These are phyloP conservation scores for Alternaria dauci DNA, from an alignment of 2,329 filamentous ascomycete genomes.

Conservation along the genomic window DNA sequence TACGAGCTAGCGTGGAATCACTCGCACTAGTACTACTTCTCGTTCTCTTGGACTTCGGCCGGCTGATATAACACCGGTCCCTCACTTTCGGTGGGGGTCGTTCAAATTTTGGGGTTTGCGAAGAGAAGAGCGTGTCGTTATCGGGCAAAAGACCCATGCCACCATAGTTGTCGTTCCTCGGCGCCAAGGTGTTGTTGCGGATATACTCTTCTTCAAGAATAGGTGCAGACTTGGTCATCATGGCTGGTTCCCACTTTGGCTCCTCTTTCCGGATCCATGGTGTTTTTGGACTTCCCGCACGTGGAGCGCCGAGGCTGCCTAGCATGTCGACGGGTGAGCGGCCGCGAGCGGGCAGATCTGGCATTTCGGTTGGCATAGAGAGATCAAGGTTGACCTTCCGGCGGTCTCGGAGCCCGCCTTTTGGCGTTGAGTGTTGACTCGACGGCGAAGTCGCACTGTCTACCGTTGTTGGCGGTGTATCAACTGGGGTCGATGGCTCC, in stretches of 20 bases:
- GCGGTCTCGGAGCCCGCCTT: conserved; percentile 37
- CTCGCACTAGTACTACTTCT: conserved; percentile 25
- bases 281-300: conserved; percentile 39
- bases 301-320: conserved; percentile 31
- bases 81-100: conserved; percentile 17
- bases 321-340: conserved; percentile 18
- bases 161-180: not conserved
- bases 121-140: conserved; percentile 15
- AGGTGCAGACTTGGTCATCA: conserved; percentile 17
- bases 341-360: conserved; percentile 31
- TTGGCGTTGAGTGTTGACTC: conserved; percentile 2
- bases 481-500: not conserved
- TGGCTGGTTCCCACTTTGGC: conserved; percentile 19
- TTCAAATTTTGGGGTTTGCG: conserved; percentile 16
- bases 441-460: not conserved
- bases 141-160: conserved; percentile 18
- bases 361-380: conserved; percentile 31
- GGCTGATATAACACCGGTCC: conserved; percentile 24
- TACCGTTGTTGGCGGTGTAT: not conserved
- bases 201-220: conserved; percentile 25
- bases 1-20: conserved; percentile 19
- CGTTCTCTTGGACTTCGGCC: conserved; percentile 13
- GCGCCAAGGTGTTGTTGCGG: not conserved
- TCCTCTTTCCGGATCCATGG: conserved; percentile 28
- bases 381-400: conserved; percentile 42